Evolutionary conservation across 768 basidiomycete genomes (phyloP), one percentile per base, ranked within the genome.

Genomic region (Myochromella boudieri): DNA sequence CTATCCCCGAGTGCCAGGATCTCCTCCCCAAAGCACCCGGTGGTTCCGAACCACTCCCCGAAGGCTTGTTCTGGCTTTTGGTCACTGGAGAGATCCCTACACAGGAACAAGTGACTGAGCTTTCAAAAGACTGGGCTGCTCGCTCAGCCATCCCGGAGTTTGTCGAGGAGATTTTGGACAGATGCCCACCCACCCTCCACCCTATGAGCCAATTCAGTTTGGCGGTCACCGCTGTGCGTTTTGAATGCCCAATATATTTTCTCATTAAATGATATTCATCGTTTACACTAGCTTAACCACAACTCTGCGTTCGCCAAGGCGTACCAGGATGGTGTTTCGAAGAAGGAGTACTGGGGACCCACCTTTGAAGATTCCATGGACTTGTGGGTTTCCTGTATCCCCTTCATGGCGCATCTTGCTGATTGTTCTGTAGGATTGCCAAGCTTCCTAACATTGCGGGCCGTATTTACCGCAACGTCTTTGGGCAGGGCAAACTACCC

Each of bases 141-240:
- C 87, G 95, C 54, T 84, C 92, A 31, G 80, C 85, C 37, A 82
- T 98, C 53, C 94, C 95, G 36, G 85, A 88, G 51, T 95, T 95
- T 58, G 88, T 98, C n/a, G 94, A 97, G 69, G 94, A 97, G 61
- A 80, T 97, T 58, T 80, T 98, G 42, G 95, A 98, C 74, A 72
- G 93, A 66, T 92, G 90, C 70, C 90, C 90, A 15, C 85, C 88
- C 41, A 95, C 93, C 12, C 81, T 98, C 36, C 95, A 98, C 68
- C 95, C 95, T 54, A 98, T 98, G 95, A 93, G 89, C 68, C 95
- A 98, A 72, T 97, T 98, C 74, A 88, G 87, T 65, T 74, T 97
- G 63, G 95, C 95, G 49, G 91, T 95, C 57, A 97, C 95, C 55
- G 94, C 95, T 24, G 87, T 89, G 63, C 34, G 80, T 69, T n/a